Conservation (phyloP, 73 alveolate genomes). For the Paramecium bursaria region DNA sequence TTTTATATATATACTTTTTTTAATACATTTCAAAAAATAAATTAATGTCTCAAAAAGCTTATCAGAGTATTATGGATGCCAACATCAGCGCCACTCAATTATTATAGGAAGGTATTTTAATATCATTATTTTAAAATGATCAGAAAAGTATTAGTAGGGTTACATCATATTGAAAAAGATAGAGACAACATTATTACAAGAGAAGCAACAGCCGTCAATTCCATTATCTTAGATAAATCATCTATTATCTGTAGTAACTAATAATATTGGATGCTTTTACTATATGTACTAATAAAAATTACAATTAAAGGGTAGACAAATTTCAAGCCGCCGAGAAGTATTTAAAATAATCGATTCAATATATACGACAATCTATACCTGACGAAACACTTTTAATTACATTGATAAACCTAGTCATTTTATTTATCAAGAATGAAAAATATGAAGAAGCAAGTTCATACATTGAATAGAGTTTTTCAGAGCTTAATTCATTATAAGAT, state of each 20-base stretch:
- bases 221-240: slow-evolving; percentile 58
- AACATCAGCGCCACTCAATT: slow-evolving; percentile 51
- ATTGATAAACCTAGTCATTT: slow-evolving; percentile 39
- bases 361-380: slow-evolving; percentile 12
- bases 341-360: slow-evolving; percentile 39
- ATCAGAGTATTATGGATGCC: slow-evolving; percentile 62
- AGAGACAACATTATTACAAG: slow-evolving; percentile 32
- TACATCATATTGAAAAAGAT: slow-evolving; percentile 23
- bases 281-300: not conserved
- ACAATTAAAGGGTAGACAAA: slow-evolving; percentile 23
- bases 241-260: slow-evolving; percentile 46
- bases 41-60: slow-evolving; percentile 61
- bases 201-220: slow-evolving; percentile 30
- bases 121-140: no score
- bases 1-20: no score
- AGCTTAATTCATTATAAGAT: slow-evolving; percentile 32
- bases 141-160: slow-evolving; percentile 36
- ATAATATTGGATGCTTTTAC: slow-evolving; percentile 54
- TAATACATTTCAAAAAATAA: no score
- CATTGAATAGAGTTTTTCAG: slow-evolving; percentile 44
- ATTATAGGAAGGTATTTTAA: slow-evolving; percentile 14
- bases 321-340: slow-evolving; percentile 51
- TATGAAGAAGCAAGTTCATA: slow-evolving; percentile 45
- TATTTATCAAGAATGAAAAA: slow-evolving; percentile 46
- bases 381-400: slow-evolving; percentile 53